phyloP scores from a whole-genome alignment of 257 asterid genomes.

The Solanum dulcamara region DNA sequence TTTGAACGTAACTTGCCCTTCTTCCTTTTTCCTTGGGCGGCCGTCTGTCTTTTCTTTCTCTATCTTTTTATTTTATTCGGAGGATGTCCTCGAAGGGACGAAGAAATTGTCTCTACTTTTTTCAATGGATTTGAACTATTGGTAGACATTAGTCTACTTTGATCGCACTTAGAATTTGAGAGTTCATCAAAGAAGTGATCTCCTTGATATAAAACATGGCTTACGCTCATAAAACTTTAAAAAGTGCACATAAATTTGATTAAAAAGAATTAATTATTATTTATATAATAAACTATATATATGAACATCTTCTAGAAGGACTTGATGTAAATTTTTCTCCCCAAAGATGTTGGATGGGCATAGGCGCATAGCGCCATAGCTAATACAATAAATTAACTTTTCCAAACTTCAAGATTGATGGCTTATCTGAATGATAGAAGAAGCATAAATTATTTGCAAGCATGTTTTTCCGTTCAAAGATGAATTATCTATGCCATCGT shows the following conservation, averaged over 20 bases:
- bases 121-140: too few relatives aligned
- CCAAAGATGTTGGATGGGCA: not conserved
- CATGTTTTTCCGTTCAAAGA: not conserved
- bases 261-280: too few relatives aligned
- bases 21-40: not conserved
- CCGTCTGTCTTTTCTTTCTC: not conserved
- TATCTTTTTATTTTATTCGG: not conserved
- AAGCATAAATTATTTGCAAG: not conserved
- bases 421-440: not conserved
- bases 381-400: not conserved
- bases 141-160: too few relatives aligned
- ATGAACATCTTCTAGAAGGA: too few relatives aligned
- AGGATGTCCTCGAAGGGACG: not conserved
- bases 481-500: not conserved
- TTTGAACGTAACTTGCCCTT: too few relatives aligned
- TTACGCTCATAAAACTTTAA: too few relatives aligned
- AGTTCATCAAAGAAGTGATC: too few relatives aligned
- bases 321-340: not conserved
- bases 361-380: not conserved
- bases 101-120: not conserved
- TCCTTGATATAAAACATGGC: too few relatives aligned
- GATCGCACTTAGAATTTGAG: too few relatives aligned
- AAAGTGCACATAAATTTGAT: too few relatives aligned
- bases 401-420: not conserved
- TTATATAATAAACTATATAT: too few relatives aligned